A percentile compares a stretch with the other conserved stretches of the same genome.
Conservation (phyloP, 2,329 filamentous ascomycete species). For the Ceratocystis ficicola region DNA sequence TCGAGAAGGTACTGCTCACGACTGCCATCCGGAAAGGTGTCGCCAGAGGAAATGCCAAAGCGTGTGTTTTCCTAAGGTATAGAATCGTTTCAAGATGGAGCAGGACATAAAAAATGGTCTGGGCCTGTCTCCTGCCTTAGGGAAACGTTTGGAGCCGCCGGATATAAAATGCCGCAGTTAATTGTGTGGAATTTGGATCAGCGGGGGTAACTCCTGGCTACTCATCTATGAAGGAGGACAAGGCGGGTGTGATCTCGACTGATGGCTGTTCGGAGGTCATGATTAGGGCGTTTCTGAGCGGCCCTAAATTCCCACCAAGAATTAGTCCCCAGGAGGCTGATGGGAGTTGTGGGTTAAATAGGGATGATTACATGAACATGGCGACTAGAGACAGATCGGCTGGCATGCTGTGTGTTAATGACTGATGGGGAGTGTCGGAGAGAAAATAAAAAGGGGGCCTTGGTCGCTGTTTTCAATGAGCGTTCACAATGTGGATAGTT, state of each 20-base stretch:
- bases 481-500: no score
- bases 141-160: constrained; percentile 24
- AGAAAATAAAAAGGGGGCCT: no score
- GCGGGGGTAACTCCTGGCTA: no score
- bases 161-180: constrained; percentile 48
- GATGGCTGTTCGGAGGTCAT: constrained; percentile 46
- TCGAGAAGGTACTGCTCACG: constrained; percentile 34
- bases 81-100: constrained; percentile 33
- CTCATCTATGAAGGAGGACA: constrained; percentile 26
- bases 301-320: constrained; percentile 31
- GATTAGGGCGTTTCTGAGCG: constrained; percentile 46
- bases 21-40: constrained; percentile 16
- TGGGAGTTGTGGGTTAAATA: no score
- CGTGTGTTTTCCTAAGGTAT: constrained; percentile 51
- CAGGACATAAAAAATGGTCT: not conserved
- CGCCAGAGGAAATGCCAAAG: constrained; percentile 46
- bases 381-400: constrained; percentile 43
- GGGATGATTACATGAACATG: constrained; percentile 32
- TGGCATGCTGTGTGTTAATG: constrained; percentile 42
- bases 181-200: constrained; percentile 47
- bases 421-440: constrained; percentile 30
- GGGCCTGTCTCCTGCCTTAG: constrained; percentile 40
- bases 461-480: no score
- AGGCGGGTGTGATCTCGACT: constrained; percentile 39
- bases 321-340: no score